Evolutionary conservation across 352 stramenopile species (phyloP).

Genomic region (Phytophthora citrophthora): DNA sequence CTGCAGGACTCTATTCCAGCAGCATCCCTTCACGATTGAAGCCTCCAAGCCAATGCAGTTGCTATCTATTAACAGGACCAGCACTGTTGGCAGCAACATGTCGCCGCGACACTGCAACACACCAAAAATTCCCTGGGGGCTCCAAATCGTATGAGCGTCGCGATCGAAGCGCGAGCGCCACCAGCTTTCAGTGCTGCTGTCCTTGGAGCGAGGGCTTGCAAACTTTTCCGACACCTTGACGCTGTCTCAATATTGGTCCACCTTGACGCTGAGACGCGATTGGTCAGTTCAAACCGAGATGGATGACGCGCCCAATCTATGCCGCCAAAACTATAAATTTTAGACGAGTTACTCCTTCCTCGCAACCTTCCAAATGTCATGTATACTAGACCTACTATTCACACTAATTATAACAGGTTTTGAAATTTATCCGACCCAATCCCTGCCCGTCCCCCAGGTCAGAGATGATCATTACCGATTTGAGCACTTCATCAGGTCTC

Average conservation of each 20-base stretch:
- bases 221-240: constrained; percentile 1
- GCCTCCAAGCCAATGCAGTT: too few relatives aligned
- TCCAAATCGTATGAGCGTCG: neutral
- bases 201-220: neutral
- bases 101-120: constrained; percentile 12
- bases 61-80: too few relatives aligned
- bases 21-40: too few relatives aligned
- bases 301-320: constrained; percentile 23
- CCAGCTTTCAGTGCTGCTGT: neutral
- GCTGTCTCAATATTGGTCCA: constrained; percentile 19
- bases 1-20: too few relatives aligned
- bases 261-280: neutral
- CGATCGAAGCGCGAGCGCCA: neutral
- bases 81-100: neutral
- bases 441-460: neutral
- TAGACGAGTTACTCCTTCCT: too few relatives aligned
- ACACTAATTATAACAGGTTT: neutral
- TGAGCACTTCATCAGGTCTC: constrained; percentile 4
- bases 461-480: neutral
- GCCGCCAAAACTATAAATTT: neutral
- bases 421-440: neutral
- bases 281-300: constrained; percentile 21
- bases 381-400: too few relatives aligned
- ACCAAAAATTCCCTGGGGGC: constrained; percentile 15
- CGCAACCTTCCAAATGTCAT: too few relatives aligned